Evolutionary conservation across 2,329 filamentous ascomycete species (phyloP), one percentile per base, ranked within the genome.

Genomic region (Aureobasidium vineae): DNA sequence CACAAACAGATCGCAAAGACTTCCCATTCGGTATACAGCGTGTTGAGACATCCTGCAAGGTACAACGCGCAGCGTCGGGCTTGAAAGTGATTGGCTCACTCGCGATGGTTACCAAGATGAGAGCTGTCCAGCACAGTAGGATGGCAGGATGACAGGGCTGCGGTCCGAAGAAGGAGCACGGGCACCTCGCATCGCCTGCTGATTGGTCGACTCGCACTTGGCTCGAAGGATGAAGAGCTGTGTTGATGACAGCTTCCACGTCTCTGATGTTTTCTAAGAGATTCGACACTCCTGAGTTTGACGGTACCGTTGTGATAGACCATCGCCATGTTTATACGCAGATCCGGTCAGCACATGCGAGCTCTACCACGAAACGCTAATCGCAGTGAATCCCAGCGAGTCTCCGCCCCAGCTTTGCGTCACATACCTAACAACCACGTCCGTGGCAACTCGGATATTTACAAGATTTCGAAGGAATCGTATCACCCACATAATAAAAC

Each of bases 171-270:
- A 49, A 26, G 26, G 23, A 19, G 28, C 41, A 15, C 31, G 41
- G 28, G 26, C 41, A 28, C 21, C 45, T 63, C 59, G 59, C 59
- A 63, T 28, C 10, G 2, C 10, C 16, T 28, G 31, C 45, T 63
- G 31, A 63, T 63, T 63, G 59, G 59, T 21, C 33, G 26, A 45
- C 21, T 63, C 59, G 59, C 43, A 63, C 45, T 63, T 61, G 5
- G 19, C 36, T 41, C 16, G 13, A 15, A 11, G 15, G 53, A 19
- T 11, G 11, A 6, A 38, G 19, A 41, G 36, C 28, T 23, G 53
- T 15, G 36, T 15, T 21, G 21, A 41, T 36, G 53, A 56, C 28
- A 41, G 23, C 50, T n/a, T 10, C 31, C 19, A 23, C n/a, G 10
- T 54, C 19, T 38, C 13, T 36, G 33, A 13, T 36, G 3, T 13